These are phyloP conservation scores for Fusarium miscanthi DNA, from an alignment of 2,329 filamentous ascomycete species.

Conservation along the genomic window DNA sequence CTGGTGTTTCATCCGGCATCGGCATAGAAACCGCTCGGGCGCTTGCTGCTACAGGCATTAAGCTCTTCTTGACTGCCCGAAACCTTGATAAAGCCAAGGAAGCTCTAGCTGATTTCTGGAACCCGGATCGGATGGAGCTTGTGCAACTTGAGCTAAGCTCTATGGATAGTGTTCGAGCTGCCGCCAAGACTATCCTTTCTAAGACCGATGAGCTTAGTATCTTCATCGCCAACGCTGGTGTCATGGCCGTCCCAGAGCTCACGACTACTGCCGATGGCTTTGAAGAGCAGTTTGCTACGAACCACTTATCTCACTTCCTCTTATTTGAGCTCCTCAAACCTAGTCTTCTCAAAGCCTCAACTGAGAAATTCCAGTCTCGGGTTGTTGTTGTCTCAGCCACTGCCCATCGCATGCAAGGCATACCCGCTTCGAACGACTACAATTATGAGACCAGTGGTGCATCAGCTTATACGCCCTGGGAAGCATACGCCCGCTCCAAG, in stretches of 20 bases:
- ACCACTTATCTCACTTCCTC: slow-evolving; percentile 35
- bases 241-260: slow-evolving; percentile 19
- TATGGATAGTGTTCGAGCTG: slow-evolving; percentile 16
- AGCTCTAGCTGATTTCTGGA: slow-evolving; percentile 19
- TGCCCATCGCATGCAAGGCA: slow-evolving; percentile 12
- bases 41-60: slow-evolving; percentile 52
- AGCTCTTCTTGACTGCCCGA: slow-evolving; percentile 37
- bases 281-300: slow-evolving; percentile 33
- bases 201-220: slow-evolving; percentile 1
- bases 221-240: slow-evolving; percentile 41
- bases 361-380: slow-evolving; percentile 4
- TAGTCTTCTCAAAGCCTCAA: not conserved
- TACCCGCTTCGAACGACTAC: not conserved
- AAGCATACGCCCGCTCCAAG: slow-evolving; percentile 3
- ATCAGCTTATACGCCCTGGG: not conserved
- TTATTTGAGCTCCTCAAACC: slow-evolving; percentile 15
- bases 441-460: not conserved
- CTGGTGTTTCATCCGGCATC: slow-evolving; percentile 53
- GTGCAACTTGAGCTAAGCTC: slow-evolving; percentile 40
- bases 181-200: not conserved
- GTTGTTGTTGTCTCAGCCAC: slow-evolving; percentile 3
- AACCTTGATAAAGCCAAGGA: slow-evolving; percentile 32
- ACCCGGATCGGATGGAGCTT: slow-evolving; percentile 25
- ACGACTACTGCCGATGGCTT: slow-evolving; percentile 23
- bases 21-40: slow-evolving; percentile 58